Conservation (phyloP, 352 stramenopile species). For the Phytopythium oedochilum region DNA sequence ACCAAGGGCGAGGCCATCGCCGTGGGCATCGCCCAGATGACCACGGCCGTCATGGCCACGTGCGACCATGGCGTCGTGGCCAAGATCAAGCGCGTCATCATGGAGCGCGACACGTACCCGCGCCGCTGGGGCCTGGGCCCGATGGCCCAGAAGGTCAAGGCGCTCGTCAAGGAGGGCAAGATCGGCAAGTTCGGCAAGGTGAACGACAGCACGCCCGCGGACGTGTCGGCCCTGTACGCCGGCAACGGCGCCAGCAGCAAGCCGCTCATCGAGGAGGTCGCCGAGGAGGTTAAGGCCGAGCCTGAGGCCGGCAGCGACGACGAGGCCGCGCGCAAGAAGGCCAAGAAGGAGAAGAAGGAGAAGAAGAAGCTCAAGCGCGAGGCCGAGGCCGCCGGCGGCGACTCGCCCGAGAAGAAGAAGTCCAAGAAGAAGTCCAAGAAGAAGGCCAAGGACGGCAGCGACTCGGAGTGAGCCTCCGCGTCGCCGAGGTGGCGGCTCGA, state of each 20-base stretch:
- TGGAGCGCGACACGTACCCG: conserved; percentile 99
- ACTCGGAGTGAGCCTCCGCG: conserved; percentile 73
- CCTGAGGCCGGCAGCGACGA: conserved; percentile 11
- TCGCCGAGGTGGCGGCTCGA: too few relatives aligned
- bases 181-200: conserved; percentile 89
- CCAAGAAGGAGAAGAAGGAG: conserved; percentile 75
- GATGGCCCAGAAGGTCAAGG: conserved; percentile 99
- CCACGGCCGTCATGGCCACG: conserved; percentile 98
- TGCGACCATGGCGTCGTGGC: conserved; percentile 99
- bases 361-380: conserved; percentile 85
- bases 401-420: conserved; percentile 84
- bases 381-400: conserved; percentile 41
- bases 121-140: conserved; percentile 98
- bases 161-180: conserved; percentile 93
- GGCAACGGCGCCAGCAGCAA: conserved; percentile 44
- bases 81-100: conserved; percentile 99
- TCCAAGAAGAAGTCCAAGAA: conserved; percentile 89
- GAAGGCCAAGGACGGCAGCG: conserved; percentile 56
- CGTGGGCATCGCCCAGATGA: conserved; percentile 99
- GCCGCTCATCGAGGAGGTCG: conserved; percentile 59
- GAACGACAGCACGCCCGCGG: conserved; percentile 79
- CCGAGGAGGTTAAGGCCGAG: conserved; percentile 24
- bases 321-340: conserved; percentile 21
- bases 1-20: conserved; percentile 99
- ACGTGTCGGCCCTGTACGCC: conserved; percentile 73